These are phyloP conservation scores for Corymbia maculata DNA, from an alignment of 345 rosid genomes.

Conservation along the genomic window DNA sequence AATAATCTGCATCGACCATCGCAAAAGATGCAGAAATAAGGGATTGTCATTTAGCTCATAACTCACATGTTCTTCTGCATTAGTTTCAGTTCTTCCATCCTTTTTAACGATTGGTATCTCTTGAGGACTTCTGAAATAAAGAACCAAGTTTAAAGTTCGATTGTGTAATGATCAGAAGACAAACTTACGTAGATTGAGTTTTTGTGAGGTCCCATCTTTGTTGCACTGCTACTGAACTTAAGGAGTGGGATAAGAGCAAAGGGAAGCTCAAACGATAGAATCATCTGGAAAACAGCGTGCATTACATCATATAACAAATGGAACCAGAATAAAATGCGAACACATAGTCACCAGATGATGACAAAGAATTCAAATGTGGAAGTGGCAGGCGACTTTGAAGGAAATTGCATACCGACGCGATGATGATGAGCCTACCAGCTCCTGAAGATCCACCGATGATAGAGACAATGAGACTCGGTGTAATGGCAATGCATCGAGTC, in stretches of 20 bases:
- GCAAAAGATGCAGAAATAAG: neutral
- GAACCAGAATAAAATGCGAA: neutral
- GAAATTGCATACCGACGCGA: conserved; percentile 38
- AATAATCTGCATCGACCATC: conserved; percentile 22
- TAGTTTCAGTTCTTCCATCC: neutral
- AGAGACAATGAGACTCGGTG: conserved; percentile 52
- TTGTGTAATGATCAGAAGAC: neutral
- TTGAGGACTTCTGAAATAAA: neutral
- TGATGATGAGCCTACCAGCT: conserved; percentile 48
- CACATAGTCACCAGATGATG: neutral
- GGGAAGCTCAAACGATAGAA: conserved; percentile 68
- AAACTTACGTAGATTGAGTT: conserved; percentile 22
- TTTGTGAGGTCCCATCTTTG: conserved; percentile 70
- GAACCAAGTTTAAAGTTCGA: neutral
- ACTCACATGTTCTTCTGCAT: neutral
- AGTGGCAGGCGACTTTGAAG: neutral
- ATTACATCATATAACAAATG: neutral
- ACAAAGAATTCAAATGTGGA: neutral
- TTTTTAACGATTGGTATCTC: neutral
- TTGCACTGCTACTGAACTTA: conserved; percentile 53
- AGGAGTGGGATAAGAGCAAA: conserved; percentile 68
- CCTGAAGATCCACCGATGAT: conserved; percentile 55
- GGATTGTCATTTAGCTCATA: neutral
- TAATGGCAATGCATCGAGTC: conserved; percentile 52
- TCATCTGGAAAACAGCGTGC: conserved; percentile 33